Evolutionary conservation across 1,284 basidiomycete species (phyloP), one percentile per base, ranked within the genome.

Genomic region (Apiotrichum laibachii): DNA sequence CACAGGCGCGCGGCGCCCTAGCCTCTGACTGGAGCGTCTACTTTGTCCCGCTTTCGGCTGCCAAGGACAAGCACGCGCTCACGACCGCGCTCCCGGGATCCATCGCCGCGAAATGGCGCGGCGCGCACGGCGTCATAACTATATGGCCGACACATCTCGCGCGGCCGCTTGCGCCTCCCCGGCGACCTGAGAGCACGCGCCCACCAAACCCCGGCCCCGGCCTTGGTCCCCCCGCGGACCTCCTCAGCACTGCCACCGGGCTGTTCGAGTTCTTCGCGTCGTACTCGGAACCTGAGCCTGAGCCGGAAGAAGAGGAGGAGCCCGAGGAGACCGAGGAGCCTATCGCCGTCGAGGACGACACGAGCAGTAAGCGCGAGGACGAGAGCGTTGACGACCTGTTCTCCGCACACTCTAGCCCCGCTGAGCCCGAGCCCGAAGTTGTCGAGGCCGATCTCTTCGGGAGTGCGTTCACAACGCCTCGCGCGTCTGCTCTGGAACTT

Each of bases 121-220:
- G 55, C 22, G 53, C 53, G 21, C 55, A 65, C 35, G 74, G 74
- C 15, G 63, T 76, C 4, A 35, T 76, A 5, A 72, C 72, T 5
- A 58, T 76, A 6, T 76, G 74, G 74, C 74, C 74, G 1, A 67
- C 61, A n/a, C 69, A 71, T 48, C 65, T 76, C 12, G 59, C 44
- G 19, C 54, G 56, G 1, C 55, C 56, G 10, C 61, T 61, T 0
- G 58, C 62, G 9, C 53, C 49, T 0, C 45, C 52, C 16, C 37
- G n/a, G 11, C 44, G 51, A 12, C 35, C 34, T n/a, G 16, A 31
- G 19, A 22, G 22, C 22, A 19, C 34, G 11, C 40, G 6, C 16
- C 39, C 54, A 12, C 50, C 45, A 12, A 21, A 45, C 22, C 44
- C 49, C 4, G 46, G 49, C 12, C 19, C 50, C 4, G 60, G 60